Evolutionary conservation across 352 stramenopile species (phyloP).

Genomic region (Pythium dissotocum): DNA sequence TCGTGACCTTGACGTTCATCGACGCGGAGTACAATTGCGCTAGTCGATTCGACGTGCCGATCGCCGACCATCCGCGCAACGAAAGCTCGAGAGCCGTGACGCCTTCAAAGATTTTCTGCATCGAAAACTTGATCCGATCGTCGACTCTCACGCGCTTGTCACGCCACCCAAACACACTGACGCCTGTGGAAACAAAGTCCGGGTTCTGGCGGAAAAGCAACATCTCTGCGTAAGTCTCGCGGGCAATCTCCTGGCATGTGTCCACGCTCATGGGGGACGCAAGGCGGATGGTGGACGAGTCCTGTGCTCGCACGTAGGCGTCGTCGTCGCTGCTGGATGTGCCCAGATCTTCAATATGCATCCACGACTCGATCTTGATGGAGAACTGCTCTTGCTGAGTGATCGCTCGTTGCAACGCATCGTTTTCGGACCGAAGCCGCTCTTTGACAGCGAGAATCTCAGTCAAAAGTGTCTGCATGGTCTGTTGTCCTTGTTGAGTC

Average conservation of each 20-base stretch:
- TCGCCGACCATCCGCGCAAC: conserved; percentile 4
- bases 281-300: not conserved
- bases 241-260: conserved; percentile 14
- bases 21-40: conserved; percentile 19
- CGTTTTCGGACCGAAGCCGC: conserved; percentile 16
- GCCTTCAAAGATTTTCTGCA: conserved; percentile 31
- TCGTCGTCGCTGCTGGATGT: not conserved
- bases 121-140: conserved; percentile 36
- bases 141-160: conserved; percentile 24
- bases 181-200: conserved; percentile 28
- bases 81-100: conserved; percentile 16
- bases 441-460: conserved; percentile 27
- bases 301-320: not conserved
- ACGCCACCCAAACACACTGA: conserved; percentile 36
- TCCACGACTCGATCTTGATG: not conserved
- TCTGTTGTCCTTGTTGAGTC: not conserved
- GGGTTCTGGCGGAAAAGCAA: conserved; percentile 17
- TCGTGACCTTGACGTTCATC: conserved; percentile 7
- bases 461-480: conserved; percentile 8
- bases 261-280: not conserved
- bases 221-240: conserved; percentile 18
- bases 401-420: conserved; percentile 8
- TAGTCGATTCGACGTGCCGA: conserved; percentile 14
- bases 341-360: conserved; percentile 1
- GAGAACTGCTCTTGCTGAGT: conserved; percentile 13